Conservation (phyloP, 306 rosid species). For the Abrus precatorius region DNA sequence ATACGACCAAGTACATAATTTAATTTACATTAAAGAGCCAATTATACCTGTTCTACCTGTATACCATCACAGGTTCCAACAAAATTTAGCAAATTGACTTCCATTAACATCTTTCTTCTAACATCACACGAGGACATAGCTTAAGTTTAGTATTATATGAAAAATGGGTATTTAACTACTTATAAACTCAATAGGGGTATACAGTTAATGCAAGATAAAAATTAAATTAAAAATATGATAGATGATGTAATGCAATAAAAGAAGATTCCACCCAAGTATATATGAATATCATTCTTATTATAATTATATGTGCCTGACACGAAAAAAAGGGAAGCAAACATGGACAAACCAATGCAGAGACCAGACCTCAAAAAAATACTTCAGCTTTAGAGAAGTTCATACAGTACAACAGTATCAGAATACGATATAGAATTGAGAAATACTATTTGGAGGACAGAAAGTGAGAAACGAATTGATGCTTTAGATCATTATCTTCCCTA, state of each 20-base stretch:
- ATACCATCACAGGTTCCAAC: background rate
- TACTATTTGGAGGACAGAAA: background rate
- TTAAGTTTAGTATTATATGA: background rate
- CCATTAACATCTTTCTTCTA: background rate
- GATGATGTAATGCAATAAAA: too few relatives aligned
- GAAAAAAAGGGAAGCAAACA: background rate
- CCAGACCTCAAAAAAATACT: background rate
- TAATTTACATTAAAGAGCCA: background rate
- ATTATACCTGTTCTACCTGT: background rate
- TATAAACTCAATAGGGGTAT: too few relatives aligned
- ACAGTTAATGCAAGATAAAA: too few relatives aligned
- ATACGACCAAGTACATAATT: background rate
- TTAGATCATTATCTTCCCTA: background rate
- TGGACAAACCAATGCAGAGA: background rate
- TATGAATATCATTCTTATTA: too few relatives aligned
- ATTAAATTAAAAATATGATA: too few relatives aligned
- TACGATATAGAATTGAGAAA: too few relatives aligned
- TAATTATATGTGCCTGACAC: too few relatives aligned
- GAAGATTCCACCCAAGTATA: too few relatives aligned
- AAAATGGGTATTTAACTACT: too few relatives aligned
- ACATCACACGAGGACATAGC: background rate
- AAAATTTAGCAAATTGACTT: background rate
- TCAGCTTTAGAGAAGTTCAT: background rate
- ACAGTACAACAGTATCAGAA: background rate
- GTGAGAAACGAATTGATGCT: background rate